These are phyloP conservation scores for Apiospora malaysiana DNA, from an alignment of 2,329 filamentous ascomycete genomes.

Conservation along the genomic window DNA sequence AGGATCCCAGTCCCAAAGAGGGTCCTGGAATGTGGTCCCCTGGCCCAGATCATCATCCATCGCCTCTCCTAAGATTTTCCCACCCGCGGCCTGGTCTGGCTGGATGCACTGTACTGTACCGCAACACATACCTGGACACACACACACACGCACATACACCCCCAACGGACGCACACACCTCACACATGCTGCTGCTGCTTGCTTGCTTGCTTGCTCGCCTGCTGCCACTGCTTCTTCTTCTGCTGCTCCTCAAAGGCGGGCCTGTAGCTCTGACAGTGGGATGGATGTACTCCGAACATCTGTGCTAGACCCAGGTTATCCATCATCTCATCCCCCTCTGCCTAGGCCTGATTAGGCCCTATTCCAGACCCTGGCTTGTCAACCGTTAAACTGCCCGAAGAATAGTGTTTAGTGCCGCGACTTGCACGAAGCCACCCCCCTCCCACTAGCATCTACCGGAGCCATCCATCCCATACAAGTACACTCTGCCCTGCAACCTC, in stretches of 20 bases:
- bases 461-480: conserved; percentile 42
- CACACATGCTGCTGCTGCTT: conserved; percentile 5
- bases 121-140: conserved; percentile 14
- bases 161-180: not conserved
- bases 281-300: conserved; percentile 37
- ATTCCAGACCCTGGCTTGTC: conserved; percentile 31
- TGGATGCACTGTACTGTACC: conserved; percentile 45
- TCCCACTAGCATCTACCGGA: conserved; percentile 42
- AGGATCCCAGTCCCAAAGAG: conserved; percentile 16
- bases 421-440: conserved; percentile 40
- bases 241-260: conserved; percentile 7
- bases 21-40: conserved; percentile 22
- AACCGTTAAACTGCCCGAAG: conserved; percentile 36
- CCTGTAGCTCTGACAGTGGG: conserved; percentile 35
- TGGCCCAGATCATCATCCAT: conserved; percentile 45
- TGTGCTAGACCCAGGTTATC: conserved; percentile 38
- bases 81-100: conserved; percentile 45
- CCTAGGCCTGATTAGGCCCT: conserved; percentile 35
- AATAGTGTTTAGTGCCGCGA: conserved; percentile 39
- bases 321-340: conserved; percentile 35
- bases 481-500: conserved; percentile 43
- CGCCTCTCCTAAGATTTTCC: conserved; percentile 52
- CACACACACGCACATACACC: not conserved
- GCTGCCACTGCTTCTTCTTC: not conserved
- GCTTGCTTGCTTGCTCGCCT: conserved; percentile 1